Evolutionary conservation across 192 early-diverging fungal genomes (phyloP).

Genomic region (Coemansia sp.): DNA sequence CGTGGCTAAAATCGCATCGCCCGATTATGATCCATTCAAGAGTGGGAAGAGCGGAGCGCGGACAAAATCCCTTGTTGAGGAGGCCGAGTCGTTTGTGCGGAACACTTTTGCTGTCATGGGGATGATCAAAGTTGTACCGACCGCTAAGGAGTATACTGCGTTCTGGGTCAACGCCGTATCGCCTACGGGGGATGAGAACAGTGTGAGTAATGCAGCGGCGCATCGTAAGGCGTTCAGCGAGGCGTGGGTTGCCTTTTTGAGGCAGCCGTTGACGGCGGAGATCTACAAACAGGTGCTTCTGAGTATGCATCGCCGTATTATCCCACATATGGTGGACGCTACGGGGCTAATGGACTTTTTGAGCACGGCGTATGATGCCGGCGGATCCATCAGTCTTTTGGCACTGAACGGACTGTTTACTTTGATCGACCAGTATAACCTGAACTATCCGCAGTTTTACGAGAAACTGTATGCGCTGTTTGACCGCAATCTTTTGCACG

Average conservation of each 20-base stretch:
- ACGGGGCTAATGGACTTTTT: constrained; percentile 89
- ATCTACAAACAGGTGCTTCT: constrained; percentile 82
- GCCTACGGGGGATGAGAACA: constrained; percentile 4
- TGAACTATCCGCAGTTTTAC: constrained; percentile 99
- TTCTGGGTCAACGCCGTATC: constrained; percentile 55
- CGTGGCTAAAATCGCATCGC: constrained; percentile 42
- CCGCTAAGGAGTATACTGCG: constrained; percentile 56
- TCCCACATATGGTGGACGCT: constrained; percentile 82
- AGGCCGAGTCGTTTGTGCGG: constrained; percentile 47
- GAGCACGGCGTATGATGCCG: constrained; percentile 83
- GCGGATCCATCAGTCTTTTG: constrained; percentile 85
- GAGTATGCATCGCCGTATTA: constrained; percentile 82
- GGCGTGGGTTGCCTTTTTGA: constrained; percentile 77
- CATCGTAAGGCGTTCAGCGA: constrained; percentile 75
- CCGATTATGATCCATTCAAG: constrained; percentile 47
- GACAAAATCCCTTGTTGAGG: constrained; percentile 19
- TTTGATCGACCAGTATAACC: constrained; percentile 90
- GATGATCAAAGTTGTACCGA: constrained; percentile 60
- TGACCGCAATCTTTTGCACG: constrained; percentile 85
- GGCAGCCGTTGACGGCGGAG: constrained; percentile 65
- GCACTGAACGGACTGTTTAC: constrained; percentile 96
- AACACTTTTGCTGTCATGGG: constrained; percentile 65
- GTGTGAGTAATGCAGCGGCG: constrained; percentile 52
- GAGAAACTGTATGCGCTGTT: constrained; percentile 89
- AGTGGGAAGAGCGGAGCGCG: constrained; percentile 17